Evolutionary conservation across 2,329 filamentous ascomycete species (phyloP), one percentile per base, ranked within the genome.

Genomic region (Talaromyces verruculosus): DNA sequence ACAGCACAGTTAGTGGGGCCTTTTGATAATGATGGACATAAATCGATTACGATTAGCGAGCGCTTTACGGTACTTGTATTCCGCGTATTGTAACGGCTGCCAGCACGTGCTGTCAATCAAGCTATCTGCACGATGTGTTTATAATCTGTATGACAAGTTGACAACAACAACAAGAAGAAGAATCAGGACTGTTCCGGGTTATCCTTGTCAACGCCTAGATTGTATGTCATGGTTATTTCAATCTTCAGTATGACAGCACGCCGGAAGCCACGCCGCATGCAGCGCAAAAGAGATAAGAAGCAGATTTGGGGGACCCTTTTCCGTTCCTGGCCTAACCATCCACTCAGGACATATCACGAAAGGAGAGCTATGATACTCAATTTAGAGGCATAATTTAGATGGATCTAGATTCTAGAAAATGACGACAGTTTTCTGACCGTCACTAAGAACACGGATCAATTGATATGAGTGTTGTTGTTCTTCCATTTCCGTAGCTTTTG

Each of bases 1-100:
- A 19, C 25, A 33, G 49, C n/a, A 15, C 33, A 19, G 19, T 15
- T 37, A 3, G 10, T 57, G 53, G 53, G 33, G n/a, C 30, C n/a
- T 22, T 57, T 39, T 37, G 53, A 57, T 57, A 57, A 37, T 57
- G 53, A 57, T 57, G 33, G 53, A 22, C 53, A 57, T 57, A 15
- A 57, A 19, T 15, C 33, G 33, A 57, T 37, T 22, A 57, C 53
- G 33, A 55, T 37, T 55, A 55, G 17, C n/a, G 51, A 35, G 30
- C 10, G 11, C 33, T 22, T 39, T 37, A 55, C 51, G 17, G 19
- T 15, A 37, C 33, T 22, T n/a, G 30, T 22, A 57, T 39, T 37
- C 30, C 5, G 10, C 13, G 53, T 57, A 39, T 57, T 22, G 19
- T 37, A 35, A 55, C 30, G 51, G 17, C 51, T 22, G n/a, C 4